Conservation (phyloP, 2,329 filamentous ascomycete genomes). For the Phaeoacremonium minimum region DNA sequence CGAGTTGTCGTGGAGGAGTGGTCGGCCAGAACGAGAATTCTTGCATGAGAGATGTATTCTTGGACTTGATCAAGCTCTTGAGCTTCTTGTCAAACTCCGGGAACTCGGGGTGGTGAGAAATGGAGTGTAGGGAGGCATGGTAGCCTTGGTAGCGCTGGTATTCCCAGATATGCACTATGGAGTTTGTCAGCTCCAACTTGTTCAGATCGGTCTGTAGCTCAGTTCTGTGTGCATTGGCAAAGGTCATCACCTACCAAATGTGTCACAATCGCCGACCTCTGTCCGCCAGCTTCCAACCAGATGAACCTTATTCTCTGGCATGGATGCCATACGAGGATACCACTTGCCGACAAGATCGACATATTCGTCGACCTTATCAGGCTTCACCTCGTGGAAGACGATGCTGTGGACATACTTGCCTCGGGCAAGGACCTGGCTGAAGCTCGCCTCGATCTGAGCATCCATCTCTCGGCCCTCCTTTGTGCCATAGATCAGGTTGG, state of each 20-base stretch:
- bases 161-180: constrained; percentile 95
- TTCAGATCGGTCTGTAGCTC: too few relatives aligned
- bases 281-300: constrained; percentile 97
- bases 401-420: constrained; percentile 99
- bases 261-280: constrained; percentile 95
- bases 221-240: not conserved
- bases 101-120: constrained; percentile 79
- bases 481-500: constrained; percentile 92
- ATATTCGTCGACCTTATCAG: constrained; percentile 94
- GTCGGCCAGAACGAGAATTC: constrained; percentile 99
- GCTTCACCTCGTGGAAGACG: constrained; percentile 92
- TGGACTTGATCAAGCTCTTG: constrained; percentile 77
- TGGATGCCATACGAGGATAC: constrained; percentile 85
- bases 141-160: constrained; percentile 97
- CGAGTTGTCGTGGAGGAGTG: constrained; percentile 80
- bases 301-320: constrained; percentile 88
- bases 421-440: constrained; percentile 86
- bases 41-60: constrained; percentile 92
- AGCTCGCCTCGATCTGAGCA: constrained; percentile 91
- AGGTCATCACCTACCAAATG: constrained; percentile 81
- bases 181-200: constrained; percentile 2
- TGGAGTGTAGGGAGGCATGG: constrained; percentile 83
- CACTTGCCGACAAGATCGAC: constrained; percentile 82
- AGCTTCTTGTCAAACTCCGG: constrained; percentile 79
- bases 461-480: constrained; percentile 93